These are phyloP conservation scores for Buxus sempervirens DNA, from an alignment of 164 flowering plant species.

Conservation along the genomic window DNA sequence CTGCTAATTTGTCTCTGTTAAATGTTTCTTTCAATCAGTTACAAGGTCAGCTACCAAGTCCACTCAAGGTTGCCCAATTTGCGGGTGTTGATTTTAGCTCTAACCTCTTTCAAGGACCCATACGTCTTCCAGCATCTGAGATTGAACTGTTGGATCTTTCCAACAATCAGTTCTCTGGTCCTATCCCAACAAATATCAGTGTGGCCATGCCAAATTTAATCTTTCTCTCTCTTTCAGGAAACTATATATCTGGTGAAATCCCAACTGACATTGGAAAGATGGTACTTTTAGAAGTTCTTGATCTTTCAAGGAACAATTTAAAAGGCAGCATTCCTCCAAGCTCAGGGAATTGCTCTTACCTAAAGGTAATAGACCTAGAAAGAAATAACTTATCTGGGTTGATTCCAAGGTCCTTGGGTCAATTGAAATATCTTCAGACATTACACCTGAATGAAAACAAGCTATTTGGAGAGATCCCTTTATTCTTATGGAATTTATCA, in stretches of 20 bases:
- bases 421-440: conserved; percentile 31
- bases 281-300: conserved; percentile 27
- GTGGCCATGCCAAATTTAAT: conserved; percentile 25
- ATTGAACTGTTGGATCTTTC: conserved; percentile 40
- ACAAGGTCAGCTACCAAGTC: conserved; percentile 26
- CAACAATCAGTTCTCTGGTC: conserved; percentile 35
- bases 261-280: conserved; percentile 35
- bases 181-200: conserved; percentile 26
- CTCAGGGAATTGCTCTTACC: too few species aligned
- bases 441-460: conserved; percentile 33
- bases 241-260: conserved; percentile 42
- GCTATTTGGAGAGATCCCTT: too few species aligned
- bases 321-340: too few species aligned
- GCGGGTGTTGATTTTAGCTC: conserved; percentile 34
- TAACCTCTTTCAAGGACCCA: conserved; percentile 31
- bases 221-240: conserved; percentile 43
- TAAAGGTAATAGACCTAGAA: too few species aligned
- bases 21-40: conserved; percentile 31
- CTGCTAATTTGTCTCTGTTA: conserved; percentile 19
- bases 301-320: too few species aligned
- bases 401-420: conserved; percentile 32
- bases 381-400: too few species aligned
- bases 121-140: conserved; percentile 31
- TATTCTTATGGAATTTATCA: too few species aligned
- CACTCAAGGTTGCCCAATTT: conserved; percentile 15